These are phyloP conservation scores for Cryptococcus wingfieldii DNA, from an alignment of 1,284 basidiomycete species.

Conservation along the genomic window DNA sequence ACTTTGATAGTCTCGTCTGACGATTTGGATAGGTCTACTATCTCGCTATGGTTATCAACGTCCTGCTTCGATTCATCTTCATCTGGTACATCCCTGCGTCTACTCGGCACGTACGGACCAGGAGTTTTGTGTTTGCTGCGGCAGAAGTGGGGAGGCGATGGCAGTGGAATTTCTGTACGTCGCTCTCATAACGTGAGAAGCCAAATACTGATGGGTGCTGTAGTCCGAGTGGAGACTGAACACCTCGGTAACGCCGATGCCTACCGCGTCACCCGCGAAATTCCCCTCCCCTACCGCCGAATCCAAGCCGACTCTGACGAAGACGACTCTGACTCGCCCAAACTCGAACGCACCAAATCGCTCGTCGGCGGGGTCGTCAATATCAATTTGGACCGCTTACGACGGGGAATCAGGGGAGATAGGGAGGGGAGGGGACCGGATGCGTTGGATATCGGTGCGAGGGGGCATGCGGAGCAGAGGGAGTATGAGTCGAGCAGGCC, in stretches of 20 bases:
- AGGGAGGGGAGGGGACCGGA: slow-evolving; percentile 30
- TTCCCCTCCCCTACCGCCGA: slow-evolving; percentile 41
- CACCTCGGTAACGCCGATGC: slow-evolving; percentile 50
- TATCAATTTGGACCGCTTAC: slow-evolving; percentile 1
- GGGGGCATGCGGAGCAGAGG: slow-evolving; percentile 31
- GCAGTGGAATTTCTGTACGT: slow-evolving; percentile 89
- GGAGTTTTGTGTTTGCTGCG: slow-evolving; percentile 65
- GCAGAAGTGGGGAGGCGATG: slow-evolving; percentile 75
- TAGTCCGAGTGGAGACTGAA: slow-evolving; percentile 49
- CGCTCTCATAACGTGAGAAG: background rate
- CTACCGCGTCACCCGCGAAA: slow-evolving; percentile 43
- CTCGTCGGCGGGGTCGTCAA: background rate
- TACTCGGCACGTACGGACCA: slow-evolving; percentile 55
- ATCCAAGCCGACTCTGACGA: slow-evolving; percentile 21
- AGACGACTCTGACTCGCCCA: slow-evolving; percentile 6
- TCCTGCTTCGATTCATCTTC: slow-evolving; percentile 76
- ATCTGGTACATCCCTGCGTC: slow-evolving; percentile 65
- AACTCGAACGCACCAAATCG: background rate
- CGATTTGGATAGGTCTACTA: slow-evolving; percentile 49
- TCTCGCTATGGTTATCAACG: slow-evolving; percentile 57
- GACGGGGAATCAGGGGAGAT: background rate
- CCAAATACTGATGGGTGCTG: slow-evolving; percentile 4
- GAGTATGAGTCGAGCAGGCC: slow-evolving; percentile 42
- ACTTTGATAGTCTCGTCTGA: slow-evolving; percentile 9
- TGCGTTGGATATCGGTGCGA: slow-evolving; percentile 31